Evolutionary conservation across 768 basidiomycete genomes (phyloP).

Genomic region (Agaricus subrufescens): DNA sequence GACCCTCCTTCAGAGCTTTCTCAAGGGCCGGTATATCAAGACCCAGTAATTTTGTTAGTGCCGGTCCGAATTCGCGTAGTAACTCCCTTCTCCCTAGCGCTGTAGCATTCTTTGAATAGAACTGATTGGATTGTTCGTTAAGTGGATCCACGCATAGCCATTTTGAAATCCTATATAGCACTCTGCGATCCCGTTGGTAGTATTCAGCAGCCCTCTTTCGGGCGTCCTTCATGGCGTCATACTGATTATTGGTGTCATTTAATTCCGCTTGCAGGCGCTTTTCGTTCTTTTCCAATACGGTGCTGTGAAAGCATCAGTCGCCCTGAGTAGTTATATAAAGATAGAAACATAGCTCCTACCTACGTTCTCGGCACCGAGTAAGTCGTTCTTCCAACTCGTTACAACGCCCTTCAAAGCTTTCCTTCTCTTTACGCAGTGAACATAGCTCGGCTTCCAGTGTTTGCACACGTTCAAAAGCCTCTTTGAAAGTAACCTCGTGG

Average conservation of each 20-base stretch:
- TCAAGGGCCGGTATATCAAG: conserved; percentile 35
- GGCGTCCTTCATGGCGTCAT: conserved; percentile 38
- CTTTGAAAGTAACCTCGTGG: conserved; percentile 27
- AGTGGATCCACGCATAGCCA: conserved; percentile 24
- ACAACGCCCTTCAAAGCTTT: conserved; percentile 17
- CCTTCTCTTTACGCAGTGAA: conserved; percentile 18
- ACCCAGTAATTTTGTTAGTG: conserved; percentile 15
- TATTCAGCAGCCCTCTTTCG: conserved; percentile 36
- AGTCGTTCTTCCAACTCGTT: conserved; percentile 19
- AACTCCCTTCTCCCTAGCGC: conserved; percentile 1
- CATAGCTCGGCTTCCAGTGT: conserved; percentile 24
- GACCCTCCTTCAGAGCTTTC: not conserved
- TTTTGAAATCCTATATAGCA: conserved; percentile 41
- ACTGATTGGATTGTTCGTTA: conserved; percentile 1
- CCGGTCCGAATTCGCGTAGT: conserved; percentile 11
- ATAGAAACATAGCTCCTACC: not conserved
- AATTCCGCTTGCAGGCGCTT: conserved; percentile 22
- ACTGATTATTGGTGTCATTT: conserved; percentile 31
- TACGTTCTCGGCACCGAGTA: conserved; percentile 1
- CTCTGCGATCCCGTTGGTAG: conserved; percentile 43
- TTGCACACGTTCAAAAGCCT: conserved; percentile 30
- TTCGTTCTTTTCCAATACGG: conserved; percentile 3
- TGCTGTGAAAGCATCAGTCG: not conserved
- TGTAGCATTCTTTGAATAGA: conserved; percentile 3
- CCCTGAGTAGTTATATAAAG: not conserved